phyloP scores from a whole-genome alignment of 371 early-diverging fungal species.

The Homolaphlyctis polyrhiza region DNA sequence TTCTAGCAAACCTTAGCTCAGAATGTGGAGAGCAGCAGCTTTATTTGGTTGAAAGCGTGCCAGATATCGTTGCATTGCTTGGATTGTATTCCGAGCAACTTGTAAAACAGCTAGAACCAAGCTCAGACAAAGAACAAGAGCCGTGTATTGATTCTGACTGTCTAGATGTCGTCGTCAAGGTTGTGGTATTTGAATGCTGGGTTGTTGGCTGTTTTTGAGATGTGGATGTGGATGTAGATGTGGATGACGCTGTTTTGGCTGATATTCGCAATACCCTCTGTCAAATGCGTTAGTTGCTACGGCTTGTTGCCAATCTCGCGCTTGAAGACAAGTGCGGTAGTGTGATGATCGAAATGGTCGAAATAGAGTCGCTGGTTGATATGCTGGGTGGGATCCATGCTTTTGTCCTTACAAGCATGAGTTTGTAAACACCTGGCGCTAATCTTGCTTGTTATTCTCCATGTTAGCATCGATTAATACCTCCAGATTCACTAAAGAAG shows the following conservation, averaged over 20 bases:
- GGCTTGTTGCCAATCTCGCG: neutral
- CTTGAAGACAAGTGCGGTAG: neutral
- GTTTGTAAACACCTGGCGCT: neutral
- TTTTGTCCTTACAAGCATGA: neutral
- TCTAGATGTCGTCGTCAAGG: too few relatives aligned
- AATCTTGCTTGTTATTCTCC: neutral
- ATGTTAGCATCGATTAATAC: too few relatives aligned
- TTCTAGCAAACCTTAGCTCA: neutral
- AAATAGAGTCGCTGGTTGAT: neutral
- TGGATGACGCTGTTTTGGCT: too few relatives aligned
- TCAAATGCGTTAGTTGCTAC: neutral
- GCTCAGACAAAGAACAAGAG: too few relatives aligned
- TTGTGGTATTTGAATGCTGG: too few relatives aligned
- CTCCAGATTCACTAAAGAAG: neutral
- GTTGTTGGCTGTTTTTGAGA: too few relatives aligned
- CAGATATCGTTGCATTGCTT: conserved; percentile 2
- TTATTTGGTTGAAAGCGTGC: neutral
- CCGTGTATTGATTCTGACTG: too few relatives aligned
- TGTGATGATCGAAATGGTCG: neutral
- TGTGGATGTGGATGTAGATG: too few relatives aligned
- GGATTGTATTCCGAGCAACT: neutral
- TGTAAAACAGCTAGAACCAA: too few relatives aligned
- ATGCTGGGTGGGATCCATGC: neutral
- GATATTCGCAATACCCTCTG: too few relatives aligned
- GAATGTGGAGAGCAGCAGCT: neutral